Percentiles rank a stretch among this genome's conserved stretches.
Conservation (phyloP, 768 basidiomycete genomes). For the Lentinula raphanica region DNA sequence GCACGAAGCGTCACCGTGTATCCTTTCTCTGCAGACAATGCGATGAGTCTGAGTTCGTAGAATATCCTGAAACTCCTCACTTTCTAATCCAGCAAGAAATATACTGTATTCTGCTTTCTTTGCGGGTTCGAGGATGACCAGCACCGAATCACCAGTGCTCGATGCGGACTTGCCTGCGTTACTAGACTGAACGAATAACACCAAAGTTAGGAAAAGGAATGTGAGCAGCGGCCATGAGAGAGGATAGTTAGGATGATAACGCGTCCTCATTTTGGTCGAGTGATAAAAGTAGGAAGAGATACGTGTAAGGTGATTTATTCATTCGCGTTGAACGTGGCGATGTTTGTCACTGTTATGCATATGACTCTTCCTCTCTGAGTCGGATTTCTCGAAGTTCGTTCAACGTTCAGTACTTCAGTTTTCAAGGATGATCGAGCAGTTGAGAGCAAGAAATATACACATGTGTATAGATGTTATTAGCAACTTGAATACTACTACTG, state of each 20-base stretch:
- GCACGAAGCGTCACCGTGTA: conserved; percentile 84
- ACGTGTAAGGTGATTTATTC: background rate
- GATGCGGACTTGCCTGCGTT: conserved; percentile 48
- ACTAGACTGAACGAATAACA: background rate
- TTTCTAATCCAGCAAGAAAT: conserved; percentile 76
- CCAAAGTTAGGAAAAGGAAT: background rate
- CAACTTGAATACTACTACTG: too few species aligned
- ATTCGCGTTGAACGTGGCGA: background rate
- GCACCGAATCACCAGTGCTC: conserved; percentile 76
- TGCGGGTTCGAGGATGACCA: conserved; percentile 77
- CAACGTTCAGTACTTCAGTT: too few species aligned
- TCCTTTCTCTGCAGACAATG: conserved; percentile 53
- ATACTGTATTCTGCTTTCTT: conserved; percentile 70
- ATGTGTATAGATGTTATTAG: too few species aligned
- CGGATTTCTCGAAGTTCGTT: too few species aligned
- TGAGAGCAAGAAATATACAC: too few species aligned
- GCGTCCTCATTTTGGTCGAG: conserved; percentile 1
- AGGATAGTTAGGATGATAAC: background rate
- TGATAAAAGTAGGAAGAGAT: background rate
- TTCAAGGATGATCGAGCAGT: too few species aligned
- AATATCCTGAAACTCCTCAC: conserved; percentile 35
- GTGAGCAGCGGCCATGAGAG: background rate
- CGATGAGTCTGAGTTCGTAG: background rate
- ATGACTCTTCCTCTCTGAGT: too few species aligned
- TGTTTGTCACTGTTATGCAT: background rate